A percentile compares a stretch with the other conserved stretches of the same genome.
Evolutionary conservation across 306 rosid species (phyloP).

Genomic region (Medicago lupulina): DNA sequence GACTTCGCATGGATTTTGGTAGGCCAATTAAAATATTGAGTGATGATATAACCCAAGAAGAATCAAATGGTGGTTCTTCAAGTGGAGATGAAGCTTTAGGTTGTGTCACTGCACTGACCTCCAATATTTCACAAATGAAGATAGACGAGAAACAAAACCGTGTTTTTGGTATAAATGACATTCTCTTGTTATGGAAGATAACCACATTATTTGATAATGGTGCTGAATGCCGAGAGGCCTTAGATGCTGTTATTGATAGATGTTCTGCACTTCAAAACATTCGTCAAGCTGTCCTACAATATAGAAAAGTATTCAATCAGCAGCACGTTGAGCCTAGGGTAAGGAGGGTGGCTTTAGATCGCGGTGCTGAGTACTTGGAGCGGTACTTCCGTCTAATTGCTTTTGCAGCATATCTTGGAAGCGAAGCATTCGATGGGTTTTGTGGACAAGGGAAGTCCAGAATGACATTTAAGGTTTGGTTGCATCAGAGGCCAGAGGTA

Average conservation of each 20-base stretch:
- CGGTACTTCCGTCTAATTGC: slow-evolving; percentile 92
- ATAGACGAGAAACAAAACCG: slow-evolving; percentile 56
- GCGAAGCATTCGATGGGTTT: slow-evolving; percentile 87
- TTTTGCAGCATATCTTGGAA: slow-evolving; percentile 95
- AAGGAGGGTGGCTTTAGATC: slow-evolving; percentile 88
- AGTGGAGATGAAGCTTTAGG: slow-evolving; percentile 77
- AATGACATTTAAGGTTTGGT: slow-evolving; percentile 88
- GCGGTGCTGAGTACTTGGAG: slow-evolving; percentile 92
- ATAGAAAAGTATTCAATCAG: slow-evolving; percentile 83
- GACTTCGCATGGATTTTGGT: slow-evolving; percentile 82
- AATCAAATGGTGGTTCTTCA: slow-evolving; percentile 62
- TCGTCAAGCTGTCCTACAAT: slow-evolving; percentile 84
- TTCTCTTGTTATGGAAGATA: slow-evolving; percentile 87
- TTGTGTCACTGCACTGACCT: slow-evolving; percentile 42
- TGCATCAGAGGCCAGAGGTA: slow-evolving; percentile 84
- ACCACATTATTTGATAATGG: slow-evolving; percentile 87
- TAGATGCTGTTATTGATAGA: slow-evolving; percentile 91
- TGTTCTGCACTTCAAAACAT: slow-evolving; percentile 92
- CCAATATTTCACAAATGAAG: slow-evolving; percentile 46
- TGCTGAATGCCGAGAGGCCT: slow-evolving; percentile 86
- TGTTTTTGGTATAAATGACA: slow-evolving; percentile 90
- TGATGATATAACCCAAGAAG: slow-evolving; percentile 59
- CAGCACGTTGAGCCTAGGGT: slow-evolving; percentile 86
- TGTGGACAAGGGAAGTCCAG: slow-evolving; percentile 72
- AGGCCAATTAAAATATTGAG: slow-evolving; percentile 76